Evolutionary conservation across 164 flowering plant genomes (phyloP).

Genomic region (Nymphaea thermarum): DNA sequence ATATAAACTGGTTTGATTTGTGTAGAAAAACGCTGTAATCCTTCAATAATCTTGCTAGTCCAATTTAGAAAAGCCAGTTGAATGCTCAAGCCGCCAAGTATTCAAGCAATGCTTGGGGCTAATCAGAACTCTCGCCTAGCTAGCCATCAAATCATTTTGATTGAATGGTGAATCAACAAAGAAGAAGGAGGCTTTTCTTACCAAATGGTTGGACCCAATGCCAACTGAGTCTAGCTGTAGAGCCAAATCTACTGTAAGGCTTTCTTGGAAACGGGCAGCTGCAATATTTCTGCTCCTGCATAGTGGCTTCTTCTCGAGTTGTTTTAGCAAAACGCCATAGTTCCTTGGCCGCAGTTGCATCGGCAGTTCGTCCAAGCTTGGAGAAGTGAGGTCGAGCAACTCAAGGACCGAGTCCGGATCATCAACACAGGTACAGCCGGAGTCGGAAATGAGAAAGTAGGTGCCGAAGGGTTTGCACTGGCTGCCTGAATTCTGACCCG

Average conservation of each 20-base stretch:
- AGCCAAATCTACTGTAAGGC: neutral
- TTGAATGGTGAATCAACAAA: too few relatives aligned
- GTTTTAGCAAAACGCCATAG: neutral
- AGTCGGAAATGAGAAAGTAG: neutral
- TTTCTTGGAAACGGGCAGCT: neutral
- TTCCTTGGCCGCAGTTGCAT: too few relatives aligned
- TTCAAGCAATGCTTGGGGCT: too few relatives aligned
- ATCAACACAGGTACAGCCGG: neutral
- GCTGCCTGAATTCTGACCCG: too few relatives aligned
- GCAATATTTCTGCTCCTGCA: neutral
- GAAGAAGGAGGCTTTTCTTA: too few relatives aligned
- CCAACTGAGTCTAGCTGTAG: neutral
- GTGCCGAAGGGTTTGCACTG: neutral
- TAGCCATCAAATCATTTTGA: too few relatives aligned
- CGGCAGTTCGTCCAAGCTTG: neutral
- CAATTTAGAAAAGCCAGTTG: too few relatives aligned
- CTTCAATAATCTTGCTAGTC: too few relatives aligned
- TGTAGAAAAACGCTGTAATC: too few relatives aligned
- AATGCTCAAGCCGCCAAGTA: too few relatives aligned
- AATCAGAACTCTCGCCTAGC: too few relatives aligned
- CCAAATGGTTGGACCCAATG: neutral
- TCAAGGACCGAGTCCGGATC: neutral
- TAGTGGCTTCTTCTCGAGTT: neutral
- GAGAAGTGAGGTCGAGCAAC: neutral
- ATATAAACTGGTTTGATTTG: too few relatives aligned